These are phyloP conservation scores for Fusarium chaquense DNA, from an alignment of 2,329 filamentous ascomycete species.

Conservation along the genomic window DNA sequence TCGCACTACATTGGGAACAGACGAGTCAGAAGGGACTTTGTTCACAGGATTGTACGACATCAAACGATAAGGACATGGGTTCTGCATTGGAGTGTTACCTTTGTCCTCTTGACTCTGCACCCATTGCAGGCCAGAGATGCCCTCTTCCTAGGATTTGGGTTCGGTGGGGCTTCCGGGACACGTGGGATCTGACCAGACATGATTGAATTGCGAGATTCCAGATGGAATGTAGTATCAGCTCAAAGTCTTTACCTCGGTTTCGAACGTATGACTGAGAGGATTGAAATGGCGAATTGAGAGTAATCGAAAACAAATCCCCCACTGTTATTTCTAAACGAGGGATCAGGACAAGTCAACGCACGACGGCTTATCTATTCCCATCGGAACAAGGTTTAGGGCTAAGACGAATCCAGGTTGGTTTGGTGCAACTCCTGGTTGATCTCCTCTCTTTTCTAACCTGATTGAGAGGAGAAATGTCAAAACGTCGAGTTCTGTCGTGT, in stretches of 20 bases:
- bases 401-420: neutral
- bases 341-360: neutral
- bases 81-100: neutral
- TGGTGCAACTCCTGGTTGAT: neutral
- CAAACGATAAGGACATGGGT: too few species aligned
- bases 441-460: neutral
- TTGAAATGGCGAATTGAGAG: neutral
- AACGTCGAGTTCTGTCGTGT: neutral
- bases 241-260: neutral
- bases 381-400: neutral
- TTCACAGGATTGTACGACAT: too few species aligned
- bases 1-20: neutral
- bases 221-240: too few species aligned
- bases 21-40: neutral
- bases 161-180: neutral
- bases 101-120: neutral
- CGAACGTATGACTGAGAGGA: neutral
- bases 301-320: neutral
- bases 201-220: neutral
- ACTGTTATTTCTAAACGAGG: neutral
- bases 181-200: too few species aligned
- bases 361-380: neutral
- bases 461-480: neutral
- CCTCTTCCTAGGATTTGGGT: neutral
- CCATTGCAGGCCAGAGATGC: neutral